These are phyloP conservation scores for Mortierella sp. DNA, from an alignment of 371 early-diverging fungal species.

Conservation along the genomic window DNA sequence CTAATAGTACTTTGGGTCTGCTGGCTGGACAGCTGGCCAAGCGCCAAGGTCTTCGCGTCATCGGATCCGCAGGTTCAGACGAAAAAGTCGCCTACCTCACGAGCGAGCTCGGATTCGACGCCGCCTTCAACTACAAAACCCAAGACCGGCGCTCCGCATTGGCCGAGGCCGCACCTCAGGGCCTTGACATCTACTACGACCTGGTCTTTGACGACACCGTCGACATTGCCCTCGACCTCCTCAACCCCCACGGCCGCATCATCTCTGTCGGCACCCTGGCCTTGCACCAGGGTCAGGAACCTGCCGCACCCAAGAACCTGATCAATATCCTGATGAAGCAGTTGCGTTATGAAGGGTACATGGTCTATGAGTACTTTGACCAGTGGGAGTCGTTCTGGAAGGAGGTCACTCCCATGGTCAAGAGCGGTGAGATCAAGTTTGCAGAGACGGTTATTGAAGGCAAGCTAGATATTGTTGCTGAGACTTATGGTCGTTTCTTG, in stretches of 20 bases:
- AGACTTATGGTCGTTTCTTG: conserved; percentile 68
- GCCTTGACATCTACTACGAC: conserved; percentile 84
- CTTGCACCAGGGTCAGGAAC: conserved; percentile 63
- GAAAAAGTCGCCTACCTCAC: conserved; percentile 81
- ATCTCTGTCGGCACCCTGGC: conserved; percentile 69
- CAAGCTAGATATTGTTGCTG: conserved; percentile 69
- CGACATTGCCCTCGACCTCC: conserved; percentile 31
- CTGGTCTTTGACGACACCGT: conserved; percentile 67
- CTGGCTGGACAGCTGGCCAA: conserved; percentile 79
- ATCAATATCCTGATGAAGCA: conserved; percentile 54
- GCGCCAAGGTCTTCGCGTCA: conserved; percentile 76
- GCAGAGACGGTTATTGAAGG: conserved; percentile 55
- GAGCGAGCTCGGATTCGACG: conserved; percentile 75
- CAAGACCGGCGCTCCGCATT: conserved; percentile 62
- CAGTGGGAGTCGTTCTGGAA: conserved; percentile 53
- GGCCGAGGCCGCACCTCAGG: conserved; percentile 65
- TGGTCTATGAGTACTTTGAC: conserved; percentile 17
- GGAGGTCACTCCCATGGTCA: conserved; percentile 62
- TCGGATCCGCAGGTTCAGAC: conserved; percentile 84
- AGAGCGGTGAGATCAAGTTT: conserved; percentile 64
- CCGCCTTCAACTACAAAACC: conserved; percentile 89
- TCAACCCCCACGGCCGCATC: conserved; percentile 33
- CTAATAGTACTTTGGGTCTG: conserved; percentile 72
- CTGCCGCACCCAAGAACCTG: conserved; percentile 56
- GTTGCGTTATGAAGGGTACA: conserved; percentile 29